A percentile compares a stretch with the other conserved stretches of the same genome.
Conservation (phyloP, 371 early-diverging fungal species). For the Chytridium lagenaria region DNA sequence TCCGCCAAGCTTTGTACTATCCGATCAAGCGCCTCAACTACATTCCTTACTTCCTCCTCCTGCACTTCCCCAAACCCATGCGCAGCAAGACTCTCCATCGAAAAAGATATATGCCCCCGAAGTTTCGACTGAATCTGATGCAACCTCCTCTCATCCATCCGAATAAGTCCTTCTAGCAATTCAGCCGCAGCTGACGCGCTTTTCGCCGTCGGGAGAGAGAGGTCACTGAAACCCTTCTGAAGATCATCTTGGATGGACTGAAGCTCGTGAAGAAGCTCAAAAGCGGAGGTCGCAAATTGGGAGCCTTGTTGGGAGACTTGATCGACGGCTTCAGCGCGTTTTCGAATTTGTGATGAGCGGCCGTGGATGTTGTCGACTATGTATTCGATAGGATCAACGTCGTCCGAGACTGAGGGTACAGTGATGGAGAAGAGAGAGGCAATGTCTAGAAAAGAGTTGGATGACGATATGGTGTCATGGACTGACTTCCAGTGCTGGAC, state of each 20-base stretch:
- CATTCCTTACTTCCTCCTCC: not conserved
- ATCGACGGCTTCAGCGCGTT: slow-evolving; percentile 1
- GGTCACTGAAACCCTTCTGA: no score
- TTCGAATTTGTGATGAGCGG: slow-evolving; percentile 7
- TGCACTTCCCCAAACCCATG: not conserved
- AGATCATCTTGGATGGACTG: not conserved
- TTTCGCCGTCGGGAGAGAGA: no score
- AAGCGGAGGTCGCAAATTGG: not conserved
- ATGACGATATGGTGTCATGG: not conserved
- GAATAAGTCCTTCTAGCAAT: not conserved
- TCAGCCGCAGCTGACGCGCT: not conserved
- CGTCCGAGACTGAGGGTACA: not conserved
- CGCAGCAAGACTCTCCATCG: not conserved
- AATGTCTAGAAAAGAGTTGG: not conserved
- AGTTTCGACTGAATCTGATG: not conserved
- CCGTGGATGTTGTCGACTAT: slow-evolving; percentile 1
- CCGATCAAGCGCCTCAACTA: no score
- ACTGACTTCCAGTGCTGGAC: not conserved
- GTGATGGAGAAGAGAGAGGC: not conserved
- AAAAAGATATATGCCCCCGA: not conserved
- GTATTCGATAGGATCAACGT: not conserved
- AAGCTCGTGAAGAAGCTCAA: not conserved
- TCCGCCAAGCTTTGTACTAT: no score
- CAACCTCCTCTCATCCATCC: not conserved
- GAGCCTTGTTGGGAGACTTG: not conserved